Conservation (phyloP, 805 yeast species). For the Spencermartinsiella europaea region DNA sequence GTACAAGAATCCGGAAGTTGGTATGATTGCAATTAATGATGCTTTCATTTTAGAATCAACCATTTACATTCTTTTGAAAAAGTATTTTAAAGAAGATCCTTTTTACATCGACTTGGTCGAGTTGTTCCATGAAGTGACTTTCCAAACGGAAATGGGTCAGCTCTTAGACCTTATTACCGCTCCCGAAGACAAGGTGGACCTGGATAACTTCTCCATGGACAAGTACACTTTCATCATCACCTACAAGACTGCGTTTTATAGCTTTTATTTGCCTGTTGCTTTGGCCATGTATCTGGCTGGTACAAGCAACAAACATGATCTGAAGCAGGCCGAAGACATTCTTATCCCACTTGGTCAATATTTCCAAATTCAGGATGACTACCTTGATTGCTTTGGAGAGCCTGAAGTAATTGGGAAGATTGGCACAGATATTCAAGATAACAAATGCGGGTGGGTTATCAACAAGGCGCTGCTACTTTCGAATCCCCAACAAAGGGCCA, state of each 20-base stretch:
- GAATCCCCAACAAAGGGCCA: constrained; percentile 71
- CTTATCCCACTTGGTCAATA: constrained; percentile 95
- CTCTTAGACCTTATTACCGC: constrained; percentile 93
- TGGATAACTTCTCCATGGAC: constrained; percentile 74
- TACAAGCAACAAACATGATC: constrained; percentile 58
- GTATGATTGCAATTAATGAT: constrained; percentile 94
- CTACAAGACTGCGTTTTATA: constrained; percentile 95
- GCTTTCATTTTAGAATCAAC: constrained; percentile 96
- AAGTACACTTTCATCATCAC: constrained; percentile 95
- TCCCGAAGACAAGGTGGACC: constrained; percentile 90
- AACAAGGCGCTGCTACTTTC: constrained; percentile 84
- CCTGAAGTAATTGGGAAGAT: constrained; percentile 97
- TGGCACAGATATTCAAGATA: constrained; percentile 97
- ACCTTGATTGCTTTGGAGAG: constrained; percentile 92
- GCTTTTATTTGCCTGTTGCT: constrained; percentile 96
- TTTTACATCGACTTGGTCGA: constrained; percentile 89
- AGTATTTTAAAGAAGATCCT: constrained; percentile 73
- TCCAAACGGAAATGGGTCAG: constrained; percentile 97
- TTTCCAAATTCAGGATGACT: constrained; percentile 98
- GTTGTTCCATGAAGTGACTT: constrained; percentile 93
- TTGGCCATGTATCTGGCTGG: constrained; percentile 94
- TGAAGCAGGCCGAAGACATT: constrained; percentile 82
- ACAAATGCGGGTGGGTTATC: constrained; percentile 97
- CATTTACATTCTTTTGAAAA: constrained; percentile 81
- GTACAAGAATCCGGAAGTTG: constrained; percentile 76